A percentile compares a stretch with the other conserved stretches of the same genome.
Evolutionary conservation across 345 rosid species (phyloP).

Genomic region (Noccaea caerulescens): DNA sequence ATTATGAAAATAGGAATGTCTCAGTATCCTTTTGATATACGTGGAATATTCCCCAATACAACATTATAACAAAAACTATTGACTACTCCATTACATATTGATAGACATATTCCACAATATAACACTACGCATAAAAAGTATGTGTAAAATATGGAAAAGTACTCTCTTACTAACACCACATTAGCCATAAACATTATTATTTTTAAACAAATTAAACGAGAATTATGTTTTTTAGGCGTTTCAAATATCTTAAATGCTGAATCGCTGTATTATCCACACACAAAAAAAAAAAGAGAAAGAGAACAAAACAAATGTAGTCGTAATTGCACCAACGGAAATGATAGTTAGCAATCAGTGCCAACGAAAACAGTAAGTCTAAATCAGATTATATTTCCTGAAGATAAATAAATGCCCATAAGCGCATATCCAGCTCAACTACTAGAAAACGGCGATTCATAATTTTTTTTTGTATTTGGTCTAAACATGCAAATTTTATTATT

Average conservation of each 20-base stretch:
- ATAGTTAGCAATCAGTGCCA: too few species aligned
- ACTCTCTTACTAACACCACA: not conserved
- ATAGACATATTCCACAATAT: not conserved
- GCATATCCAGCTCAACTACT: not conserved
- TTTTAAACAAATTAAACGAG: not conserved
- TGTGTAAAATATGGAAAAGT: not conserved
- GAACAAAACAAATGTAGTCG: too few species aligned
- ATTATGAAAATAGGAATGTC: too few species aligned
- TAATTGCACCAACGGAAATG: too few species aligned
- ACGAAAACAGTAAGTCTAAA: too few species aligned
- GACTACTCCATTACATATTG: not conserved
- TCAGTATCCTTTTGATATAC: too few species aligned
- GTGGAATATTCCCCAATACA: not conserved
- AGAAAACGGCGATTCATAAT: not conserved
- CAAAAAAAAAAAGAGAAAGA: too few species aligned
- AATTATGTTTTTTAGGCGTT: too few species aligned
- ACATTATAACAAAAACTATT: not conserved
- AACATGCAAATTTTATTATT: not conserved
- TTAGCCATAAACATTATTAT: not conserved
- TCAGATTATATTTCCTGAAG: not conserved
- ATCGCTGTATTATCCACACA: too few species aligned
- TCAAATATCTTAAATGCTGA: too few species aligned
- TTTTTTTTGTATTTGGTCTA: not conserved
- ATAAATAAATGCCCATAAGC: not conserved
- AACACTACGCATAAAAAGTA: not conserved